Percentiles rank a stretch among this genome's conserved stretches.
These are phyloP conservation scores for Saccharomycopsis lassenensis DNA, from an alignment of 805 yeast species.

Conservation along the genomic window DNA sequence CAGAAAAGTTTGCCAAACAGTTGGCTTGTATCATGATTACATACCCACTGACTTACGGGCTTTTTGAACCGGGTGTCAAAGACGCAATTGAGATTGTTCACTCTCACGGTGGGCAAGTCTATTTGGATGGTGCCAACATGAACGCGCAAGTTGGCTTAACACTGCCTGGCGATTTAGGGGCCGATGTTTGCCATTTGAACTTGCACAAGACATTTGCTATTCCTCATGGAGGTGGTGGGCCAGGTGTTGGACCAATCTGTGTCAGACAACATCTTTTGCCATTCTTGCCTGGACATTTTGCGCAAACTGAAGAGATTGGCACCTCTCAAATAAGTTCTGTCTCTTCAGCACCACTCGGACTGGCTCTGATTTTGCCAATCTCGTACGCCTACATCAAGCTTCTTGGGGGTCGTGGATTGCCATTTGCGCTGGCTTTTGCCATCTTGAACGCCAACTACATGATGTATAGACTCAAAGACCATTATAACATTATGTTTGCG, in stretches of 20 bases:
- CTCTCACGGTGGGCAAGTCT: conserved; percentile 84
- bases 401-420: conserved; percentile 80
- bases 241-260: conserved; percentile 98
- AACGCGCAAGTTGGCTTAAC: conserved; percentile 97
- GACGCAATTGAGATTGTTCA: conserved; percentile 83
- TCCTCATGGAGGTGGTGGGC: conserved; percentile 99
- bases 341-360: conserved; percentile 90
- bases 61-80: conserved; percentile 86
- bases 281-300: conserved; percentile 72
- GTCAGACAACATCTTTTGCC: conserved; percentile 72
- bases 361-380: conserved; percentile 86
- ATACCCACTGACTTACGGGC: conserved; percentile 94
- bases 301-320: conserved; percentile 36
- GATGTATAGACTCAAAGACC: conserved; percentile 63
- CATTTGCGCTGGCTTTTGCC: conserved; percentile 81
- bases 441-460: conserved; percentile 93
- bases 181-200: conserved; percentile 96
- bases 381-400: conserved; percentile 91
- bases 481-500: conserved; percentile 69
- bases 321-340: conserved; percentile 58
- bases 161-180: conserved; percentile 95
- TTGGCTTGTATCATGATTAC: conserved; percentile 94
- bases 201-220: conserved; percentile 95
- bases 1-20: conserved; percentile 51
- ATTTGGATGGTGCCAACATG: conserved; percentile 98